Percentiles rank a stretch among this genome's conserved stretches.
Evolutionary conservation across 805 yeast genomes (phyloP).

Genomic region (Phaffomyces antillensis): DNA sequence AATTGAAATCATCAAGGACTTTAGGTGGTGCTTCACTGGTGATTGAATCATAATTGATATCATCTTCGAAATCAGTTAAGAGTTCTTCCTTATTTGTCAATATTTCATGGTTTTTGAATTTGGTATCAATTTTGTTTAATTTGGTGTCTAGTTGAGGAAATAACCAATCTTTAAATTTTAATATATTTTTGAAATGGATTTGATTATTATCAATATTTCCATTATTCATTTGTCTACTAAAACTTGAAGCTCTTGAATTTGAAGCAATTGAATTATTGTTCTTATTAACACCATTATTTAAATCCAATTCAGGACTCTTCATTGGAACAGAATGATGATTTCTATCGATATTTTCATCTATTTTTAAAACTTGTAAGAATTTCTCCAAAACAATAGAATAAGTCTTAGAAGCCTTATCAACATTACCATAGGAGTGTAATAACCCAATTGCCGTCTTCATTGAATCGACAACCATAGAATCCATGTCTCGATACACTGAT

Average conservation of each 20-base stretch:
- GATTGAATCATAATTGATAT: slow-evolving; percentile 8
- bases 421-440: slow-evolving; percentile 13
- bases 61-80: slow-evolving; percentile 14
- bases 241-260: too few relatives aligned
- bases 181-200: slow-evolving; percentile 16
- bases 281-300: background rate
- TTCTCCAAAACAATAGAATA: slow-evolving; percentile 12
- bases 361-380: slow-evolving; percentile 15
- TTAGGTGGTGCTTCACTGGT: slow-evolving; percentile 13
- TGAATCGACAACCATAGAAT: slow-evolving; percentile 13
- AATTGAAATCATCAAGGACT: slow-evolving; percentile 19
- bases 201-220: slow-evolving; percentile 4
- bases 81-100: slow-evolving; percentile 9
- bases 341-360: background rate
- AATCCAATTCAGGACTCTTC: background rate
- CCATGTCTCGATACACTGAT: slow-evolving; percentile 7
- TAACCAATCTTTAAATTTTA: slow-evolving; percentile 22
- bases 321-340: background rate
- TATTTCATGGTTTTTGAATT: background rate
- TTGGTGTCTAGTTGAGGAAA: slow-evolving; percentile 13
- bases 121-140: background rate
- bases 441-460: slow-evolving; percentile 18
- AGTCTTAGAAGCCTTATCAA: slow-evolving; percentile 15
- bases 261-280: too few relatives aligned
- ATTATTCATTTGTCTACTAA: background rate